Evolutionary conservation across 1,139 yeast genomes (phyloP).

Genomic region (Yarrowia galli): DNA sequence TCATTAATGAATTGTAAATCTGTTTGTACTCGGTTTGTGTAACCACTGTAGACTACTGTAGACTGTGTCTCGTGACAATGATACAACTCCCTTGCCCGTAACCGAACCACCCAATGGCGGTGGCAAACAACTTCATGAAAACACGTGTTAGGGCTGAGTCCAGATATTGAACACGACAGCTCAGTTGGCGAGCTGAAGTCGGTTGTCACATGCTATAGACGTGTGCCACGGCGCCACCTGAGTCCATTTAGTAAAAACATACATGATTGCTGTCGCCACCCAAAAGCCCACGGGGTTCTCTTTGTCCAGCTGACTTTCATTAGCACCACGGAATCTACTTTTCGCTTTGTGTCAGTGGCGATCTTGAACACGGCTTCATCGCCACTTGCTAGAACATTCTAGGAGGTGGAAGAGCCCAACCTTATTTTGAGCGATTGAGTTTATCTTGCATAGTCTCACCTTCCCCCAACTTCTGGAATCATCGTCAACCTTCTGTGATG

Average conservation of each 20-base stretch:
- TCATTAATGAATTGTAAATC: not conserved
- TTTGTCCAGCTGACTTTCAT: not conserved
- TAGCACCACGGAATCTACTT: not conserved
- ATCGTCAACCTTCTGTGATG: conserved; percentile 4
- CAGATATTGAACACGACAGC: no score
- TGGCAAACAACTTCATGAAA: no score
- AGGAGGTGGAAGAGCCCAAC: not conserved
- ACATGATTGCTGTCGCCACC: conserved; percentile 1
- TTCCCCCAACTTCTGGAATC: conserved; percentile 19
- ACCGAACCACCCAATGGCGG: no score
- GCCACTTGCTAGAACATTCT: conserved; percentile 8
- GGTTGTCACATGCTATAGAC: no score
- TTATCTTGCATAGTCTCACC: conserved; percentile 12
- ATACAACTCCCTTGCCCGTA: no score
- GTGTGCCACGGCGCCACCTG: no score
- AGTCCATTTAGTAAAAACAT: no score
- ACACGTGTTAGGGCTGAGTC: no score
- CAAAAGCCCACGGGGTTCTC: not conserved
- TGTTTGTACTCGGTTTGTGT: not conserved
- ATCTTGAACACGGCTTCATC: not conserved
- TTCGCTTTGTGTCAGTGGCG: not conserved
- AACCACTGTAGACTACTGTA: not conserved
- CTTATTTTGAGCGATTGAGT: not conserved
- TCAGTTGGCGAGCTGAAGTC: no score
- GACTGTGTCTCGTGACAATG: no score